Evolutionary conservation across 23 red algal genomes (phyloP).

Genomic region (Gracilaria gracilis): DNA sequence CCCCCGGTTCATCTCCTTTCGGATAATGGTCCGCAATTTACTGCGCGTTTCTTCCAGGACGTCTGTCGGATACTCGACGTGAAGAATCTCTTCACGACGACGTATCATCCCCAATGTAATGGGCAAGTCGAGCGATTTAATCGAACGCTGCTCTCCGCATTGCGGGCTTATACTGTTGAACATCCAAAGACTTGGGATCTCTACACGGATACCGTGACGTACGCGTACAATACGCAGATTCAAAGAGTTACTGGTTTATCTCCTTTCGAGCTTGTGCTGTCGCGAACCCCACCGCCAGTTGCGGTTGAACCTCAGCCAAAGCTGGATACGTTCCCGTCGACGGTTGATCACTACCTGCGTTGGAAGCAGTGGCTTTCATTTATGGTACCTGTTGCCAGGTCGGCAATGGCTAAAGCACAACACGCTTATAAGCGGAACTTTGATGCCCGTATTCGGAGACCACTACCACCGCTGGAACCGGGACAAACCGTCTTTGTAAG

Average conservation of each 20-base stretch:
- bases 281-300: conserved; percentile 1
- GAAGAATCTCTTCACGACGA: conserved; percentile 35
- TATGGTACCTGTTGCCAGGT: not conserved
- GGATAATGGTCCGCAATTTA: too few relatives aligned
- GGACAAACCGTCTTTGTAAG: not conserved
- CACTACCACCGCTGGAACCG: not conserved
- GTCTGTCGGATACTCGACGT: conserved; percentile 4
- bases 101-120: conserved; percentile 17
- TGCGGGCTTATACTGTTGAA: conserved; percentile 20
- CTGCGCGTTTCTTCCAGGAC: conserved; percentile 10
- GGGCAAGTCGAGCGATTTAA: not conserved
- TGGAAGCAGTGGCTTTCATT: not conserved
- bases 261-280: conserved; percentile 21
- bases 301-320: not conserved
- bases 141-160: not conserved
- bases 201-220: conserved; percentile 20
- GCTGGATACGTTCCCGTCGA: not conserved
- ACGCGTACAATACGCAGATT: conserved; percentile 2
- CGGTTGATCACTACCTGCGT: not conserved
- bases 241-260: not conserved
- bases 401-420: conserved; percentile 3
- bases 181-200: conserved; percentile 3
- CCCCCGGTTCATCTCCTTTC: not conserved
- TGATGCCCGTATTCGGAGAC: conserved; percentile 10
- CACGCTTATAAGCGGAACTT: conserved; percentile 4